phyloP scores from a whole-genome alignment of 2,329 filamentous ascomycete species.

The Neofusicoccum sp. region DNA sequence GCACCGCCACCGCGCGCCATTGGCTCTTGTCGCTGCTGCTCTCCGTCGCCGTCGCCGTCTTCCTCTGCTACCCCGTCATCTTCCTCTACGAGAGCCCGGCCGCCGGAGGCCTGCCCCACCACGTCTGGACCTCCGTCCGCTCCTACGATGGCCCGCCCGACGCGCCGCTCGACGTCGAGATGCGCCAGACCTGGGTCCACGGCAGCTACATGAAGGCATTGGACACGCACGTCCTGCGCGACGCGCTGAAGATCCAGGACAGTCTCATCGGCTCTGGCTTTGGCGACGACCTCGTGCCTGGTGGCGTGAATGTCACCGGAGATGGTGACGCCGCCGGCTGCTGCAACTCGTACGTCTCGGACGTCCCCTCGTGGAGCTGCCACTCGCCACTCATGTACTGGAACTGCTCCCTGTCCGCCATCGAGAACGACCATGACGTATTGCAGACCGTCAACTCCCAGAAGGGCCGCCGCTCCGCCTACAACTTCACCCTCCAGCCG shows the following conservation, averaged over 20 bases:
- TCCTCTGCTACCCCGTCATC: conserved; percentile 71
- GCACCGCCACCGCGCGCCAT: conserved; percentile 67
- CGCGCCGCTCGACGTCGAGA: conserved; percentile 67
- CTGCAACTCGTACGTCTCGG: conserved; percentile 19
- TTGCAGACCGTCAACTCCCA: conserved; percentile 67
- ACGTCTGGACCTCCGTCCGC: conserved; percentile 77
- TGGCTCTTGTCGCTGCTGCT: conserved; percentile 71
- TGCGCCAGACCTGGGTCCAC: conserved; percentile 80
- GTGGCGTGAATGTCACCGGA: conserved; percentile 20
- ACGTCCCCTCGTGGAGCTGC: conserved; percentile 62
- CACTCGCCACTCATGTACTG: conserved; percentile 83
- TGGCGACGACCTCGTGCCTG: conserved; percentile 11
- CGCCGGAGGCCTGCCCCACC: conserved; percentile 69
- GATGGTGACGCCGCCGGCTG: conserved; percentile 19
- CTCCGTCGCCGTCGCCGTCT: conserved; percentile 68
- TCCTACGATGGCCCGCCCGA: conserved; percentile 55
- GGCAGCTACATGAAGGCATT: conserved; percentile 78
- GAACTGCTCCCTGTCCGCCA: conserved; percentile 61
- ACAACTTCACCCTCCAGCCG: conserved; percentile 72
- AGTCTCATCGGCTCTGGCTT: conserved; percentile 57
- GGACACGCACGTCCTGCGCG: conserved; percentile 61
- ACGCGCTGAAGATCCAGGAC: conserved; percentile 69
- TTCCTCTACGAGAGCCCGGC: conserved; percentile 74
- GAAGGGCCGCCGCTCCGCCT: conserved; percentile 61
- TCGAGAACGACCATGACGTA: conserved; percentile 62